phyloP scores from a whole-genome alignment of 139 green algal genomes.

The Micractinium sp. region DNA sequence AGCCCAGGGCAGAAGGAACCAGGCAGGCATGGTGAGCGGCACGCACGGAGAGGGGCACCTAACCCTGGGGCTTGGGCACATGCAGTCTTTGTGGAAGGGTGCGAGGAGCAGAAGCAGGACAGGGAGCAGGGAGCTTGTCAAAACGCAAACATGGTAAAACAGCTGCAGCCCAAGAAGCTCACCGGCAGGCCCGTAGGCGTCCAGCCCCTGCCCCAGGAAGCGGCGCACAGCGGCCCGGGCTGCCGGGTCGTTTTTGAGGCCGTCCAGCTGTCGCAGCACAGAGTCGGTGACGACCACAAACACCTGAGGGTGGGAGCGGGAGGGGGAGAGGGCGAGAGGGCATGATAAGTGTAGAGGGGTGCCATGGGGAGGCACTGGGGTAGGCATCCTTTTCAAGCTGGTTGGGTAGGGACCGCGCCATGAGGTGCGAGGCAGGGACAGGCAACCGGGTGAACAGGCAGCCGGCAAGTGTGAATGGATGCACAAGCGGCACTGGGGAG shows the following conservation, averaged over 20 bases:
- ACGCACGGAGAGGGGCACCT: no score
- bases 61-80: no score
- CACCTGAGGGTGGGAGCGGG: slow-evolving; percentile 35
- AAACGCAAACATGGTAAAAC: no score
- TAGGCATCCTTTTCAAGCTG: no score
- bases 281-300: slow-evolving; percentile 71
- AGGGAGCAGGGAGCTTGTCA: not conserved
- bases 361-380: no score
- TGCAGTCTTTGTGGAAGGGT: no score
- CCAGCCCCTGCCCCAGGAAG: slow-evolving; percentile 68
- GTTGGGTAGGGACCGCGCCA: no score
- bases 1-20: not conserved
- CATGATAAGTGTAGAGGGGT: no score
- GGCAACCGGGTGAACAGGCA: not conserved
- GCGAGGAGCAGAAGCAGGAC: not conserved
- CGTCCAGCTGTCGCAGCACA: slow-evolving; percentile 83
- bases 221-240: slow-evolving; percentile 32
- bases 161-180: not conserved
- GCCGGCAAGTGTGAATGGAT: not conserved
- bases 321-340: not conserved
- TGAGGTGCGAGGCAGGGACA: no score
- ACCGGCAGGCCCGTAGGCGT: slow-evolving; percentile 73
- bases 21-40: not conserved
- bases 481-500: no score
- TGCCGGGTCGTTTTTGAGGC: slow-evolving; percentile 64